Evolutionary conservation across 2,329 filamentous ascomycete species (phyloP).

Genomic region (Drechslerella dactyloides): DNA sequence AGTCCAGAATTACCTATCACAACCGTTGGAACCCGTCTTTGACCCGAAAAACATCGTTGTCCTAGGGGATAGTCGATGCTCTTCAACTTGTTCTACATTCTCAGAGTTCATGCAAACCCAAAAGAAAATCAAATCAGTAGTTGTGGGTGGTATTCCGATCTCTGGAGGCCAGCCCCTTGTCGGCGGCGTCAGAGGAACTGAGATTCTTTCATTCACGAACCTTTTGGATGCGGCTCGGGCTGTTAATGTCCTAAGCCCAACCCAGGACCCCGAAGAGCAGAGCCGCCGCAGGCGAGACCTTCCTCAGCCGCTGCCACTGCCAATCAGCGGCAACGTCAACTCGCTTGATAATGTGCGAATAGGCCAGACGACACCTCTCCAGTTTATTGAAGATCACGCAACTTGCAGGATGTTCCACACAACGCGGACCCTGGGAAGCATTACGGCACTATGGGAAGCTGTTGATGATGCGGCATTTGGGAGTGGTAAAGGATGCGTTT

Average conservation of each 20-base stretch:
- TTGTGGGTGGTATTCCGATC: constrained; percentile 61
- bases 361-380: constrained; percentile 58
- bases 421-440: constrained; percentile 61
- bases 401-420: constrained; percentile 65
- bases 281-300: constrained; percentile 30
- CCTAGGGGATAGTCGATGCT: constrained; percentile 67
- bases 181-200: constrained; percentile 44
- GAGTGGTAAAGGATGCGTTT: constrained; percentile 41
- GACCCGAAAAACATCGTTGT: constrained; percentile 66
- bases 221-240: constrained; percentile 38
- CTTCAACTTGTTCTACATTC: constrained; percentile 67
- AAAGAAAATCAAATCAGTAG: constrained; percentile 64
- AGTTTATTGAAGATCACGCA: constrained; percentile 62
- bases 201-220: constrained; percentile 37
- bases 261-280: constrained; percentile 17
- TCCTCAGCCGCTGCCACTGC: constrained; percentile 39
- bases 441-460: constrained; percentile 62
- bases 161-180: constrained; percentile 41
- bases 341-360: constrained; percentile 45
- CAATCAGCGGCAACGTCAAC: constrained; percentile 47
- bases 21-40: constrained; percentile 63
- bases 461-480: constrained; percentile 58
- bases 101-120: constrained; percentile 64
- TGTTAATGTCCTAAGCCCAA: constrained; percentile 30
- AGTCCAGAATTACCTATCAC: constrained; percentile 62